Conservation (phyloP, 768 basidiomycete species). For the Fomitopsis pulvina region DNA sequence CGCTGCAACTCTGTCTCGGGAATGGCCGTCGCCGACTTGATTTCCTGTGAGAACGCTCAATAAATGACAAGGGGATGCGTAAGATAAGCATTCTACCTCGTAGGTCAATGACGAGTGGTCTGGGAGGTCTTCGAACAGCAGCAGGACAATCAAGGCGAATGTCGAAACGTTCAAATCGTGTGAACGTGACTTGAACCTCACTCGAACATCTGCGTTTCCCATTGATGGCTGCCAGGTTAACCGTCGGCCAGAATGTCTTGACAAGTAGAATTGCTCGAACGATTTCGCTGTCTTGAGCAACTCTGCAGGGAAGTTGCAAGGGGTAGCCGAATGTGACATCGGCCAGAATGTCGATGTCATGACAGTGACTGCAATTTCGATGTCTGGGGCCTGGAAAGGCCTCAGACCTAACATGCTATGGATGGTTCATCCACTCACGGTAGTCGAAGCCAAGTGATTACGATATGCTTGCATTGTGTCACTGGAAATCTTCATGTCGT, state of each 20-base stretch:
- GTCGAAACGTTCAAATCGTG: constrained; percentile 95
- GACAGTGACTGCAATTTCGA: constrained; percentile 84
- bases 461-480: constrained; percentile 79
- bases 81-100: constrained; percentile 39
- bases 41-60: constrained; percentile 52
- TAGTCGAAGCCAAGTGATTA: constrained; percentile 46
- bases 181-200: constrained; percentile 66
- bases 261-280: constrained; percentile 87
- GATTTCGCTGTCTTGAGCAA: constrained; percentile 62
- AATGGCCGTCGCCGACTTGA: constrained; percentile 69
- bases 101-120: constrained; percentile 73
- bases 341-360: constrained; percentile 99
- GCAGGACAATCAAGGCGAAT: constrained; percentile 77
- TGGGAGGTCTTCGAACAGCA: constrained; percentile 73
- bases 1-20: constrained; percentile 76
- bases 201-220: constrained; percentile 86
- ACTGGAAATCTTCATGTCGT: constrained; percentile 85
- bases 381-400: constrained; percentile 49
- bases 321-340: constrained; percentile 53
- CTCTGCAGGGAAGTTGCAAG: constrained; percentile 62
- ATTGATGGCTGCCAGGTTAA: constrained; percentile 89
- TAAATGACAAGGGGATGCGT: not conserved
- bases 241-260: constrained; percentile 82
- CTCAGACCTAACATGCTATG: not conserved
- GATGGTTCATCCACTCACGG: constrained; percentile 38